Evolutionary conservation across 164 flowering plant species (phyloP).

Genomic region (Vitis rotundifolia): DNA sequence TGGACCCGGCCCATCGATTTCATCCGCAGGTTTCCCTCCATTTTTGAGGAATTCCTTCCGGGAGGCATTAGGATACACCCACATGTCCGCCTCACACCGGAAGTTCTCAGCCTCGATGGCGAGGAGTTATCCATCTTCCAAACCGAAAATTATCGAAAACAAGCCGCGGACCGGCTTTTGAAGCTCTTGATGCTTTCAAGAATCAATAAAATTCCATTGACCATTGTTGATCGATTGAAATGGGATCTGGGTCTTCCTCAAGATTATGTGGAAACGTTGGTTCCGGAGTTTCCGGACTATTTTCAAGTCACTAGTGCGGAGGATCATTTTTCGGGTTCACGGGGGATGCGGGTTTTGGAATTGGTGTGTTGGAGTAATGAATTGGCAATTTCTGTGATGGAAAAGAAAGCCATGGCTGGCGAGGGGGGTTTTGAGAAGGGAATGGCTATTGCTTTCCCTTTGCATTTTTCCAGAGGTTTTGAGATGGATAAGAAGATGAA

Average conservation of each 20-base stretch:
- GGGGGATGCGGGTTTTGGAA: slow-evolving; percentile 47
- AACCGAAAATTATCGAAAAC: slow-evolving; percentile 33
- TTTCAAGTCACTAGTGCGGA: slow-evolving; percentile 40
- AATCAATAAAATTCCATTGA: slow-evolving; percentile 49
- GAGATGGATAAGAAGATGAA: slow-evolving; percentile 72
- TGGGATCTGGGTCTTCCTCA: slow-evolving; percentile 90
- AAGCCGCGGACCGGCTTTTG: slow-evolving; percentile 65
- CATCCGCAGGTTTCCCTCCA: slow-evolving; percentile 63
- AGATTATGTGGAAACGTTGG: slow-evolving; percentile 46
- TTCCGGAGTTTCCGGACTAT: slow-evolving; percentile 80
- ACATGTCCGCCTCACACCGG: slow-evolving; percentile 64
- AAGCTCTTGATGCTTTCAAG: slow-evolving; percentile 73
- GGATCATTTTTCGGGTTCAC: not conserved
- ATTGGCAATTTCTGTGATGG: slow-evolving; percentile 57
- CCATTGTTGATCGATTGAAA: slow-evolving; percentile 46
- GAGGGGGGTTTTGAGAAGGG: slow-evolving; percentile 35
- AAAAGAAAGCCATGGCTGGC: slow-evolving; percentile 40
- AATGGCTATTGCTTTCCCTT: slow-evolving; percentile 50
- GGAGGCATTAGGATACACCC: slow-evolving; percentile 53
- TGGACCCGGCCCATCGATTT: slow-evolving; percentile 70
- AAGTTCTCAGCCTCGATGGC: slow-evolving; percentile 51
- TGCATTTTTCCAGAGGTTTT: slow-evolving; percentile 67
- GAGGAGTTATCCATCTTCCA: slow-evolving; percentile 59
- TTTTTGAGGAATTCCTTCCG: slow-evolving; percentile 66
- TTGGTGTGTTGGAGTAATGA: slow-evolving; percentile 77